phyloP scores from a whole-genome alignment of 768 basidiomycete genomes.

The Boletus vermiculosoides region DNA sequence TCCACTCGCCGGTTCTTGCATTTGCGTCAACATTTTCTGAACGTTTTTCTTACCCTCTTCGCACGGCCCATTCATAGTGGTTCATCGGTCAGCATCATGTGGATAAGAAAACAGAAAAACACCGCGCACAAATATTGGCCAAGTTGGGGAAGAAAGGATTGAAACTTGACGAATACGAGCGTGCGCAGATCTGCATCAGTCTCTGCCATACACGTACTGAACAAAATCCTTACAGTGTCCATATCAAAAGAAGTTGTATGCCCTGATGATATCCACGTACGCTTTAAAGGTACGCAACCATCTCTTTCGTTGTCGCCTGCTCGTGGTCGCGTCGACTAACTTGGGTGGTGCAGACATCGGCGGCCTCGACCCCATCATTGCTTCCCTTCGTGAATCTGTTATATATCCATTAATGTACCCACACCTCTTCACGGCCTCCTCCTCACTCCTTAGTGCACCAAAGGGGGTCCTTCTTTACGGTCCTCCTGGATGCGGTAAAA shows the following conservation, averaged over 20 bases:
- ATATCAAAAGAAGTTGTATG: slow-evolving; percentile 93
- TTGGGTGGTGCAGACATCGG: slow-evolving; percentile 65
- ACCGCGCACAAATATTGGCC: slow-evolving; percentile 68
- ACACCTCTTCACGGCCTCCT: slow-evolving; percentile 76
- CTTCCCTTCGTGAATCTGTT: slow-evolving; percentile 89
- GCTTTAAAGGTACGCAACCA: slow-evolving; percentile 60
- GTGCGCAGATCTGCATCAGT: slow-evolving; percentile 43
- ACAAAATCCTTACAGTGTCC: slow-evolving; percentile 46
- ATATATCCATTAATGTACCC: slow-evolving; percentile 95
- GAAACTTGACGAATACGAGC: slow-evolving; percentile 88
- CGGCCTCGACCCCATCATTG: slow-evolving; percentile 87
- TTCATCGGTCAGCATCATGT: slow-evolving; percentile 50
- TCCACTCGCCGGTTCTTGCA: neutral
- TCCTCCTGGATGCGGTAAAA: slow-evolving; percentile 98
- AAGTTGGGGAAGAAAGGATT: slow-evolving; percentile 69
- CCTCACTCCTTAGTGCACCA: slow-evolving; percentile 83
- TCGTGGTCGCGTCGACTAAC: neutral
- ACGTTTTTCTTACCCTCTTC: neutral
- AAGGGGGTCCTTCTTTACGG: slow-evolving; percentile 96
- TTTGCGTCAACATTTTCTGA: neutral
- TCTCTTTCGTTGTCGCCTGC: neutral
- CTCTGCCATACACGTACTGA: neutral
- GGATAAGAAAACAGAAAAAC: slow-evolving; percentile 64
- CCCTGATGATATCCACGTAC: slow-evolving; percentile 80
- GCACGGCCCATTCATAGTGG: slow-evolving; percentile 48